Conservation (phyloP, 2,329 filamentous ascomycete genomes). For the Alternaria sp. region DNA sequence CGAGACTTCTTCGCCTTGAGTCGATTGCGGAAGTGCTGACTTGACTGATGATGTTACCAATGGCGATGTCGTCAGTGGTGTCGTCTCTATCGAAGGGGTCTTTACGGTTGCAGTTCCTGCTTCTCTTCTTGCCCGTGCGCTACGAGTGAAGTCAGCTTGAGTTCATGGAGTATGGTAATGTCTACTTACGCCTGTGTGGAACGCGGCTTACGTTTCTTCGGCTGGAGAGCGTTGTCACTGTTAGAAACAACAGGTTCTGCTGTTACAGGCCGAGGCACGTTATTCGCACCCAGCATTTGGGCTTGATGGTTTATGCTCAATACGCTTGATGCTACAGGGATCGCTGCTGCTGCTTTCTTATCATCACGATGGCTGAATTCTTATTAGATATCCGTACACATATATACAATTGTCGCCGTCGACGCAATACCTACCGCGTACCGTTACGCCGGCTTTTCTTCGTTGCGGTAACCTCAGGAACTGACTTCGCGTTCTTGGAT, state of each 20-base stretch:
- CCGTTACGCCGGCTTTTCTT: background rate
- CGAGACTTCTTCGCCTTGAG: background rate
- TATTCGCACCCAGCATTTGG: background rate
- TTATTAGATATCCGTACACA: background rate
- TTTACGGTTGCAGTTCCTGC: background rate
- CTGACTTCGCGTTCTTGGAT: background rate
- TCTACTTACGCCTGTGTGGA: background rate
- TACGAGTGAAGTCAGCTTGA: background rate
- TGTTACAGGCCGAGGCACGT: background rate
- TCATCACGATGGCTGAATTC: background rate
- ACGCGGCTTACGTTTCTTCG: background rate
- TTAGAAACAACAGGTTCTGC: background rate
- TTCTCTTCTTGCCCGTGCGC: background rate
- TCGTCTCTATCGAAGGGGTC: background rate
- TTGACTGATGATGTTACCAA: background rate
- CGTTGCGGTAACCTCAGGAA: background rate
- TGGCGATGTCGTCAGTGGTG: background rate
- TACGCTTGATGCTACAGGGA: background rate
- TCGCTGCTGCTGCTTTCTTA: background rate
- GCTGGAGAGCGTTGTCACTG: background rate
- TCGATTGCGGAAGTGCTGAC: background rate
- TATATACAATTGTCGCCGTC: background rate
- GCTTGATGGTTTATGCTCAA: background rate
- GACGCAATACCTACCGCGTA: background rate
- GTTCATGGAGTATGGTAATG: background rate